Evolutionary conservation across 768 basidiomycete genomes (phyloP).

Genomic region (Pleurotus citrinopileatus): DNA sequence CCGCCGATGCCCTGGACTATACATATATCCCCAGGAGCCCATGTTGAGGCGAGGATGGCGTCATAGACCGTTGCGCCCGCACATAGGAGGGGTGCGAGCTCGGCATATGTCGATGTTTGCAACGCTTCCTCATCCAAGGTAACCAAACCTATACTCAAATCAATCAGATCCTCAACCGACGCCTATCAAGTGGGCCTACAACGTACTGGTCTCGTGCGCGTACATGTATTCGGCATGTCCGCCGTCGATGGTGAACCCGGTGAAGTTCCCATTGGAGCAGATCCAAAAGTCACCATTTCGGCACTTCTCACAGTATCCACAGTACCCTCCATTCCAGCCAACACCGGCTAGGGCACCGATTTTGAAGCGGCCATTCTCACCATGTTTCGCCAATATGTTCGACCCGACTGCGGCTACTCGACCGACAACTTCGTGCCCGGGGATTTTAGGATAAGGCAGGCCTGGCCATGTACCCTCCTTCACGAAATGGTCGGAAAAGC

Average conservation of each 20-base stretch:
- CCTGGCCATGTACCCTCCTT: conserved; percentile 12
- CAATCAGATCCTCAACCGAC: neutral
- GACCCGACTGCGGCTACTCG: conserved; percentile 8
- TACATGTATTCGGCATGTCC: conserved; percentile 12
- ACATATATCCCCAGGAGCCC: conserved; percentile 11
- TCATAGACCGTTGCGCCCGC: conserved; percentile 10
- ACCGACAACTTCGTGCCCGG: conserved; percentile 10
- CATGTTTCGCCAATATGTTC: neutral
- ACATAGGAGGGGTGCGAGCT: conserved; percentile 11
- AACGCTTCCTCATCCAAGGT: conserved; percentile 9
- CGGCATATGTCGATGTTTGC: conserved; percentile 6
- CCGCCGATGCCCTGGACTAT: conserved; percentile 11
- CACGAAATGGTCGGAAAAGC: conserved; percentile 11
- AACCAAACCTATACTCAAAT: conserved; percentile 2
- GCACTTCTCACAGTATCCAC: conserved; percentile 6
- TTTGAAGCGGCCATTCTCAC: conserved; percentile 3
- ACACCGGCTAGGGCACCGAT: conserved; percentile 8
- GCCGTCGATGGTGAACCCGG: conserved; percentile 12
- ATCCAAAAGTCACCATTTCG: conserved; percentile 11
- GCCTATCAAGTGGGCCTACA: neutral
- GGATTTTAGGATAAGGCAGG: conserved; percentile 8
- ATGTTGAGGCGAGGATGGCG: conserved; percentile 2
- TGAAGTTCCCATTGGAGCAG: conserved; percentile 6
- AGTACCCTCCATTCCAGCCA: conserved; percentile 13
- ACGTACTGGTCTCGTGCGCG: conserved; percentile 9